Evolutionary conservation across 2,329 filamentous ascomycete species (phyloP).

Genomic region (Pseudocercospora crystallina): DNA sequence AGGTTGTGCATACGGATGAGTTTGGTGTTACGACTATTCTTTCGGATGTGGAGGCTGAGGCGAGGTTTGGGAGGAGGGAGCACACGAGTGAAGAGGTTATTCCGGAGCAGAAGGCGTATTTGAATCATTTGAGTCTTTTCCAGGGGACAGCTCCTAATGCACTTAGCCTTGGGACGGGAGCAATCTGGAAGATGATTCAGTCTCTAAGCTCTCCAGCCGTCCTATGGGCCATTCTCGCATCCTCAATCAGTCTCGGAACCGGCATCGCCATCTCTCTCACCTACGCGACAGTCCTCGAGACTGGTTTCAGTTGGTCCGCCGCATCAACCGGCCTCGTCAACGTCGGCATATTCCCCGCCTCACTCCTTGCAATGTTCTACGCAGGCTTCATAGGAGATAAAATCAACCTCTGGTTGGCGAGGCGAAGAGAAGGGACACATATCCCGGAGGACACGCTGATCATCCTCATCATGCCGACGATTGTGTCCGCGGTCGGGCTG

Average conservation of each 20-base stretch:
- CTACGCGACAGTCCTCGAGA: slow-evolving; percentile 39
- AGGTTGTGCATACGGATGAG: slow-evolving; percentile 41
- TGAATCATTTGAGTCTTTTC: slow-evolving; percentile 1
- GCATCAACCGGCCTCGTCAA: slow-evolving; percentile 28
- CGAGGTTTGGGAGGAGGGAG: not conserved
- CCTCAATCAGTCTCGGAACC: slow-evolving; percentile 40
- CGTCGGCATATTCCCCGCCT: slow-evolving; percentile 26
- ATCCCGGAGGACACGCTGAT: slow-evolving; percentile 39
- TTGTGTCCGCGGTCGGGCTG: slow-evolving; percentile 34
- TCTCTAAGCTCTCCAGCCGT: slow-evolving; percentile 40
- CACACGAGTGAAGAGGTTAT: not conserved
- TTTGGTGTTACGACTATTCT: slow-evolving; percentile 41
- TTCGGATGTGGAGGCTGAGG: slow-evolving; percentile 30
- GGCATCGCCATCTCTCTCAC: slow-evolving; percentile 41
- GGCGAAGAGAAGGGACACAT: slow-evolving; percentile 35
- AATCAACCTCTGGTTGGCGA: slow-evolving; percentile 33
- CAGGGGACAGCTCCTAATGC: not conserved
- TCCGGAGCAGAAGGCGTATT: not conserved
- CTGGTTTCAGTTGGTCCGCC: slow-evolving; percentile 36
- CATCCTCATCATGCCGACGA: slow-evolving; percentile 34
- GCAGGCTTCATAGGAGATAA: slow-evolving; percentile 29
- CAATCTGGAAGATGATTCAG: slow-evolving; percentile 35
- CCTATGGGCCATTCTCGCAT: slow-evolving; percentile 39
- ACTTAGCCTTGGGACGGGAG: slow-evolving; percentile 1
- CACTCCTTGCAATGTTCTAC: slow-evolving; percentile 28